These are phyloP conservation scores for Nigrospora osmanthi DNA, from an alignment of 2,329 filamentous ascomycete species.

Conservation along the genomic window DNA sequence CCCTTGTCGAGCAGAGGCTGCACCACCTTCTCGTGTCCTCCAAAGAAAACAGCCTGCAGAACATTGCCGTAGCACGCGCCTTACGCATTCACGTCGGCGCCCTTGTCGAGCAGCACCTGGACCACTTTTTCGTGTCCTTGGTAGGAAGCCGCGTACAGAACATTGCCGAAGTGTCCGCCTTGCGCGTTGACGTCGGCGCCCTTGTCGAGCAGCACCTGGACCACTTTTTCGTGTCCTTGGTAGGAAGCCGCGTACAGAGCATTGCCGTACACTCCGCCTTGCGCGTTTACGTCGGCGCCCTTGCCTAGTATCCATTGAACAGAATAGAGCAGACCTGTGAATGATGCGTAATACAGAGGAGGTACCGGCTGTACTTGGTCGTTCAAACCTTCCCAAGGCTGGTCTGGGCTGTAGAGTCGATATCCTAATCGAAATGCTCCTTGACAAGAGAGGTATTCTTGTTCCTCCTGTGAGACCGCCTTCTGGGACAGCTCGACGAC, in stretches of 20 bases:
- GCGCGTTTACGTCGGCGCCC: neutral
- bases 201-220: neutral
- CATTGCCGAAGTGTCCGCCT: neutral
- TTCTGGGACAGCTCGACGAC: slow-evolving; percentile 6
- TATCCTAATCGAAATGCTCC: slow-evolving; percentile 9
- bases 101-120: slow-evolving; percentile 3
- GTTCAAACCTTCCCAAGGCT: neutral
- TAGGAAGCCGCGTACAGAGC: neutral
- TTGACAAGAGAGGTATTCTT: slow-evolving; percentile 10
- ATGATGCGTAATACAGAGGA: neutral
- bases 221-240: neutral
- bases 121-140: neutral
- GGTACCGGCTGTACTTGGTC: neutral
- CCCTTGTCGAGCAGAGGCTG: neutral
- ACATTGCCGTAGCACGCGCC: neutral
- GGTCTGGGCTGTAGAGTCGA: neutral
- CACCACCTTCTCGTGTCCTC: neutral
- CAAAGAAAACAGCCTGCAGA: neutral
- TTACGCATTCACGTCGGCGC: slow-evolving; percentile 5
- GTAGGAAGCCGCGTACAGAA: neutral
- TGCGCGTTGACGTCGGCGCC: neutral
- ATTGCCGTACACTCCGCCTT: slow-evolving; percentile 1
- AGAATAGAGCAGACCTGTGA: neutral
- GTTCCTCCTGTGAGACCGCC: slow-evolving; percentile 7
- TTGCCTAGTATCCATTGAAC: neutral